A percentile compares a stretch with the other conserved stretches of the same genome.
phyloP scores from a whole-genome alignment of 2,329 filamentous ascomycete genomes.

The Fusarium sterilihyphosum region DNA sequence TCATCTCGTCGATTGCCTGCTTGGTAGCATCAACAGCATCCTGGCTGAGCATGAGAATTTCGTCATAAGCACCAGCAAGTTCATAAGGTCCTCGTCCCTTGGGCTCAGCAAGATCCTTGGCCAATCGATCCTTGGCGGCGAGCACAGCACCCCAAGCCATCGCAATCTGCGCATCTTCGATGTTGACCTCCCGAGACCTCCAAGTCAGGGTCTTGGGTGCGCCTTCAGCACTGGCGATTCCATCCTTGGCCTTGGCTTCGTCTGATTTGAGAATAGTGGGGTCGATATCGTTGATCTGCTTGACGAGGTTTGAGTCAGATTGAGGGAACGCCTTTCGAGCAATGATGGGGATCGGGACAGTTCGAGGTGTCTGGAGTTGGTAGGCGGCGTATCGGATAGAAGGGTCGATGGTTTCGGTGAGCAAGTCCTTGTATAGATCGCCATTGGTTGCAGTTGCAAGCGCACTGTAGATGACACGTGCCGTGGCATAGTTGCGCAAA shows the following conservation, averaged over 20 bases:
- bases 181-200: slow-evolving; percentile 84
- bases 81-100: slow-evolving; percentile 65
- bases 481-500: slow-evolving; percentile 77
- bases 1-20: slow-evolving; percentile 89
- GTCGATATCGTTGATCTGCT: slow-evolving; percentile 76
- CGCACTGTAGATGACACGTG: slow-evolving; percentile 84
- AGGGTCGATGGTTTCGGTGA: slow-evolving; percentile 88
- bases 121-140: slow-evolving; percentile 60
- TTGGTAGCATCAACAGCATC: slow-evolving; percentile 95
- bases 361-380: slow-evolving; percentile 87
- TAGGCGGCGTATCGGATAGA: slow-evolving; percentile 96
- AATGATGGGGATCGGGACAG: slow-evolving; percentile 81
- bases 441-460: slow-evolving; percentile 69
- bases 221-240: slow-evolving; percentile 60
- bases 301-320: slow-evolving; percentile 69
- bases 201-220: slow-evolving; percentile 82
- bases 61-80: slow-evolving; percentile 88
- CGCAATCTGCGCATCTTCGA: slow-evolving; percentile 93
- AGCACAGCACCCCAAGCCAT: slow-evolving; percentile 79
- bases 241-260: slow-evolving; percentile 58
- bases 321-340: slow-evolving; percentile 81
- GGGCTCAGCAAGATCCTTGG: slow-evolving; percentile 58
- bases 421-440: slow-evolving; percentile 85
- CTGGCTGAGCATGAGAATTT: slow-evolving; percentile 88
- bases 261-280: slow-evolving; percentile 70